phyloP scores from a whole-genome alignment of 306 rosid genomes.

The Quercus agrifolia region DNA sequence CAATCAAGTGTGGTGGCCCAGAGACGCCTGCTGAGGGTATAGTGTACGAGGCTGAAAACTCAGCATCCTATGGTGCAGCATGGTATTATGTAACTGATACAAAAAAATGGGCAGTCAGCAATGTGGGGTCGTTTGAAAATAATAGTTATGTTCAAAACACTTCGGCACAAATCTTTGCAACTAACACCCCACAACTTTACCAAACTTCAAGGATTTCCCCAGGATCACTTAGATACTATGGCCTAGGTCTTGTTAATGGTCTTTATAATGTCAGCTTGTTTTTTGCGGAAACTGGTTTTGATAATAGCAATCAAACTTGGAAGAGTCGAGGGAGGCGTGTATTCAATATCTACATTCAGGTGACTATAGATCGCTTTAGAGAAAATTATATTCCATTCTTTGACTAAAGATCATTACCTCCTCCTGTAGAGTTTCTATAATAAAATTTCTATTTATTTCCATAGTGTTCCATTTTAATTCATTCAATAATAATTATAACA shows the following conservation, averaged over 20 bases:
- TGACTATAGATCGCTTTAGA: neutral
- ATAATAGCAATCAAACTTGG: slow-evolving; percentile 36
- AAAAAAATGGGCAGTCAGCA: slow-evolving; percentile 66
- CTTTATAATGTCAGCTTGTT: slow-evolving; percentile 57
- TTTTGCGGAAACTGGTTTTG: slow-evolving; percentile 57
- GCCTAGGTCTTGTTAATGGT: slow-evolving; percentile 73
- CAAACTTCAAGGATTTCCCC: slow-evolving; percentile 66
- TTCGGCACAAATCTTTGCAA: slow-evolving; percentile 31
- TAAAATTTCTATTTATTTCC: too few relatives aligned
- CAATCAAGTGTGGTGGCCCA: slow-evolving; percentile 68
- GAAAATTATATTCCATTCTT: neutral
- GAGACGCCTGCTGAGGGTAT: slow-evolving; percentile 30
- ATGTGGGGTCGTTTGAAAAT: slow-evolving; percentile 44
- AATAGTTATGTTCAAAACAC: slow-evolving; percentile 14
- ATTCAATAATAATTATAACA: too few relatives aligned
- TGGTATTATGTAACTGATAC: slow-evolving; percentile 49
- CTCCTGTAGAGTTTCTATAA: neutral
- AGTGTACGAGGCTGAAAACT: slow-evolving; percentile 44
- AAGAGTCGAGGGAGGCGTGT: slow-evolving; percentile 61
- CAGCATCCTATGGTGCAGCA: slow-evolving; percentile 52
- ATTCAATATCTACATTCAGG: slow-evolving; percentile 78
- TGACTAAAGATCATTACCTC: neutral
- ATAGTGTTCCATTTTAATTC: too few relatives aligned
- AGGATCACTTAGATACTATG: slow-evolving; percentile 75
- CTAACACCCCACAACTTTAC: slow-evolving; percentile 33